Evolutionary conservation across 441 rosid genomes (phyloP).

Genomic region (Codiaeum variegatum): DNA sequence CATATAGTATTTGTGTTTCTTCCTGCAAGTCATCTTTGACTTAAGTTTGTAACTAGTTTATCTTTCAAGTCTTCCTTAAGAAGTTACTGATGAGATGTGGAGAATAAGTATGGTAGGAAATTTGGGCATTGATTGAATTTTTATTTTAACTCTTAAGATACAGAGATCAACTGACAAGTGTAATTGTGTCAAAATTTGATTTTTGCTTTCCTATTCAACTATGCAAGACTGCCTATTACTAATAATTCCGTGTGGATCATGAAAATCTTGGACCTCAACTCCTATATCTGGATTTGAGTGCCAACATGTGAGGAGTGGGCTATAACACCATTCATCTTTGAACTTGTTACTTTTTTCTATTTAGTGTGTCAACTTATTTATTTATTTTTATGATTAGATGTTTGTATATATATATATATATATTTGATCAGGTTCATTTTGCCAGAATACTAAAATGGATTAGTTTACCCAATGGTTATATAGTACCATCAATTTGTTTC

Average conservation of each 20-base stretch:
- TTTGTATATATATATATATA: background rate
- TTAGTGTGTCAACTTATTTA: background rate
- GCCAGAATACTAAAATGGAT: background rate
- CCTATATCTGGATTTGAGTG: background rate
- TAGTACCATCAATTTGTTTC: too few relatives aligned
- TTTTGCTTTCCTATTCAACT: background rate
- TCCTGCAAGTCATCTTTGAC: background rate
- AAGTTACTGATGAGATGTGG: background rate
- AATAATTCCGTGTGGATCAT: background rate
- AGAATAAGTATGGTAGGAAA: conserved; percentile 1
- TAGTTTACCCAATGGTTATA: too few relatives aligned
- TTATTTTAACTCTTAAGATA: background rate
- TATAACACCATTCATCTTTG: too few relatives aligned
- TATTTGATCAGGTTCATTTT: background rate
- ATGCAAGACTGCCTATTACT: background rate
- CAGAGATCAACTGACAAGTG: background rate
- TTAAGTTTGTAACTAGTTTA: background rate
- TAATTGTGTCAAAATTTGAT: background rate
- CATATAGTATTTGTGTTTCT: background rate
- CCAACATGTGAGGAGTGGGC: background rate
- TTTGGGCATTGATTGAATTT: background rate
- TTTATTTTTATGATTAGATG: too few relatives aligned
- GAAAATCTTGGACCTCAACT: background rate
- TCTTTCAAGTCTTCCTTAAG: background rate
- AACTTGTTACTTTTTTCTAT: too few relatives aligned